These are phyloP conservation scores for Chrysanthemum lavandulifolium DNA, from an alignment of 129 eudicot species.

Conservation along the genomic window DNA sequence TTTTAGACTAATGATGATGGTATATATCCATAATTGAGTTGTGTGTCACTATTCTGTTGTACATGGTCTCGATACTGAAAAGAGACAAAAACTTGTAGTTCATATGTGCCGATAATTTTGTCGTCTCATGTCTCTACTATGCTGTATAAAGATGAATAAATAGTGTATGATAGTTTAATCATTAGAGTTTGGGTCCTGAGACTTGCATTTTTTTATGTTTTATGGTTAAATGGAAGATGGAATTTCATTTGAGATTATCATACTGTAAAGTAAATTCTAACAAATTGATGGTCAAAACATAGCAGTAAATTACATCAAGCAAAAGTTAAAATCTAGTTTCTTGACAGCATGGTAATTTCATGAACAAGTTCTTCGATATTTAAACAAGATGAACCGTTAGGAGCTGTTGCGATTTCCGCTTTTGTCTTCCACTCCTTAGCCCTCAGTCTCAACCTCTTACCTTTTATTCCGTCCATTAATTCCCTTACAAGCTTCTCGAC, in stretches of 20 bases:
- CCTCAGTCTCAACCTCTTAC: not conserved
- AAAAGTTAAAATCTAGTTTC: not conserved
- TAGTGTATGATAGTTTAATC: not conserved
- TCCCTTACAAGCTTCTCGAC: not conserved
- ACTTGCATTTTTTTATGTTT: not conserved
- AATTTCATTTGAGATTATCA: too few species aligned
- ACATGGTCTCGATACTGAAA: not conserved
- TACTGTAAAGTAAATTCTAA: too few species aligned
- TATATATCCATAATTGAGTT: slow-evolving; percentile 11
- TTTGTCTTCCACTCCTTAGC: not conserved
- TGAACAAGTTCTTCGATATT: not conserved
- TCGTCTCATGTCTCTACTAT: not conserved
- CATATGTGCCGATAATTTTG: not conserved
- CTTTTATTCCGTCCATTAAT: not conserved
- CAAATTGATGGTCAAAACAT: too few species aligned
- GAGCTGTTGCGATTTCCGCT: slow-evolving; percentile 5
- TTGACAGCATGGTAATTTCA: not conserved
- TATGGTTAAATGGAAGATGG: too few species aligned
- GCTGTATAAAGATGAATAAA: not conserved
- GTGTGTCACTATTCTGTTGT: slow-evolving; percentile 6
- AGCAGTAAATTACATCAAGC: not conserved
- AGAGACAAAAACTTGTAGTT: not conserved
- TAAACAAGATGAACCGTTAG: not conserved
- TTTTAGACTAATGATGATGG: slow-evolving; percentile 17
- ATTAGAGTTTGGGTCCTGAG: not conserved